phyloP scores from a whole-genome alignment of 192 early-diverging fungal genomes.

The Allomyces macrogynus region DNA sequence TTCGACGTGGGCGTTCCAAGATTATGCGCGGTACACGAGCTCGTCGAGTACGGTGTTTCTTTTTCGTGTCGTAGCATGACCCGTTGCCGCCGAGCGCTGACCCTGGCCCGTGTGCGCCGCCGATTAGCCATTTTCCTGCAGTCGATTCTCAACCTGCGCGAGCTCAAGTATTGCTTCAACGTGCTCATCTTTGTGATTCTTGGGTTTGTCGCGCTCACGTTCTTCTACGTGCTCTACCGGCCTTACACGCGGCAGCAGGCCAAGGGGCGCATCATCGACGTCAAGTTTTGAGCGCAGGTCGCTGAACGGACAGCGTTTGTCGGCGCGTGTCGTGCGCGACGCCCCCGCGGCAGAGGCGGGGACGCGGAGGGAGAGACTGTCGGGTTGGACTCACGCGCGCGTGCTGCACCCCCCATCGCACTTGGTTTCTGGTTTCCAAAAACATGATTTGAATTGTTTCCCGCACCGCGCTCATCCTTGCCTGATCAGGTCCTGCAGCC shows the following conservation, averaged over 20 bases:
- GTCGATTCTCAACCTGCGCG: conserved; percentile 25
- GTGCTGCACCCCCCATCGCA: too few species aligned
- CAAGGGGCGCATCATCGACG: background rate
- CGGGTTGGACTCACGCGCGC: too few species aligned
- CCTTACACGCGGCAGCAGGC: conserved; percentile 15
- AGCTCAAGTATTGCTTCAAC: conserved; percentile 25
- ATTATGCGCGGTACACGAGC: conserved; percentile 28
- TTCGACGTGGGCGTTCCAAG: conserved; percentile 24
- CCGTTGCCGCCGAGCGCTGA: too few species aligned
- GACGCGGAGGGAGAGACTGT: too few species aligned
- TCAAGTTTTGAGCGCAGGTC: background rate
- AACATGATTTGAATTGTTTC: too few species aligned
- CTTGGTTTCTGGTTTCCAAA: too few species aligned
- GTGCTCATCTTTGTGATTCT: conserved; percentile 23
- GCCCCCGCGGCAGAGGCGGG: too few species aligned
- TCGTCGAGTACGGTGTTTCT: conserved; percentile 23
- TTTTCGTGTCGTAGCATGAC: background rate
- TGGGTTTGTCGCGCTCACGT: conserved; percentile 17
- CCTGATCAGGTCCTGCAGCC: too few species aligned
- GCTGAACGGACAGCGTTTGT: too few species aligned
- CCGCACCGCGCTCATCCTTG: too few species aligned
- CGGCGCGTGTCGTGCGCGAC: too few species aligned
- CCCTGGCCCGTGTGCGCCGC: too few species aligned
- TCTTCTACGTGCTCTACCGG: conserved; percentile 22
- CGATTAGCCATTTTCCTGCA: conserved; percentile 29